Base-by-base conservation (phyloP, 78 protist genomes). In the Protostelium mycophagum region DNA sequence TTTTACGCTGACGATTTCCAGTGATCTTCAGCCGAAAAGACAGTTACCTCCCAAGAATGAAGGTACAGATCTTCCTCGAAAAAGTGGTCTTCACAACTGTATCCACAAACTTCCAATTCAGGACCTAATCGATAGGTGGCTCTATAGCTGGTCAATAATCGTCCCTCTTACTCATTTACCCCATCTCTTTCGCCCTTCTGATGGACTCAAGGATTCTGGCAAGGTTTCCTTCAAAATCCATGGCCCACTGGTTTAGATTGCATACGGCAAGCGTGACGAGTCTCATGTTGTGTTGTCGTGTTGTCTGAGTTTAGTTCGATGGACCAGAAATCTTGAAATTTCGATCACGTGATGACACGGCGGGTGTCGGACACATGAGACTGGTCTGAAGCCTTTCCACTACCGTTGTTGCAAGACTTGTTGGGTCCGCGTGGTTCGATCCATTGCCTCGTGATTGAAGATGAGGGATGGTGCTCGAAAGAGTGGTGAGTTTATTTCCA, bases 181-280 rank as follows among this genome's bases (percentile, higher is more conserved):
- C 94, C 83, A 85, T 84, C 16, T 34, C 34, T 63, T 88, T 91
- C 51, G 94, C 91, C 34, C 87, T 87, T 31, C 87, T 91, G 63
- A 91, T 91, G 0, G 91, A 87, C 37, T 88, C 87, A 0, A 39
- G 51, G 34, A 94, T 95, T 29, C 97, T 92, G 39, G 23, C 87
- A 1, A 91, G 87, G 91, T 97, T 97, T 37, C 97, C 97, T 28
- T 39, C 88, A 38, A 97, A 96, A 88, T 97, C 98, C 88, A 97
- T 38, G 1, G 97, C 96, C 96, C 96, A 96, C 85, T 97, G 98
- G 88, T 97, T 94, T 39, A 97, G 94, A 37, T 92, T 89, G 94
- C 98, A 97, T 0, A 97, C 95, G 36, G 98, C 97, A 1, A 96
- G 84, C 36, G 95, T 91, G 63, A 90, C 92, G 73, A 51, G 73